phyloP scores from a whole-genome alignment of 176 grass and related monocot species.

The Paspalum notatum region DNA sequence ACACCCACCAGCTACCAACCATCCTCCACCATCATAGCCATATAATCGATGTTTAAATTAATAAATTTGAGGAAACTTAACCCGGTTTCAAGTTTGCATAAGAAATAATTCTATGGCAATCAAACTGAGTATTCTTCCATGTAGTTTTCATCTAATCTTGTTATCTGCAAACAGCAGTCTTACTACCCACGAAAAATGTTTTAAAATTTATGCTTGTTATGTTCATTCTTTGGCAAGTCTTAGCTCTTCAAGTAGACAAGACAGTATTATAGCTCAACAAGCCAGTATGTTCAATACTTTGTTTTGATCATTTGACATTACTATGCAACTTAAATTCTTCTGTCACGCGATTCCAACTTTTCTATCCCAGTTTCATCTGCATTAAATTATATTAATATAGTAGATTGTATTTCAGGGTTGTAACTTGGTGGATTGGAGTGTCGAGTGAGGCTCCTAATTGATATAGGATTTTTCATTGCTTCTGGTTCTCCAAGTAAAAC shows the following conservation, averaged over 20 bases:
- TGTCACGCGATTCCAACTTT: background rate
- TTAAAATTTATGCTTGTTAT: background rate
- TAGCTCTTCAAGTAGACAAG: conserved; percentile 9
- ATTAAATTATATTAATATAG: background rate
- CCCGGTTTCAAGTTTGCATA: too few relatives aligned
- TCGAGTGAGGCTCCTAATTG: background rate
- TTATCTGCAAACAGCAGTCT: too few relatives aligned
- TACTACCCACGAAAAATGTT: background rate
- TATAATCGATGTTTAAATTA: too few relatives aligned
- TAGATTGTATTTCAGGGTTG: background rate
- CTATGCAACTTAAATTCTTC: background rate
- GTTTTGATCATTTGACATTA: background rate
- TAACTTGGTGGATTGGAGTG: background rate
- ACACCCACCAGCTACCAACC: too few relatives aligned
- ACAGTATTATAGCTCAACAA: background rate
- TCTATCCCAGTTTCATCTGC: background rate
- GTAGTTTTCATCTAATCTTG: too few relatives aligned
- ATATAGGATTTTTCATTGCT: background rate
- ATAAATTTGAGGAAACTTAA: too few relatives aligned
- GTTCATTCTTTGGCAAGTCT: conserved; percentile 11
- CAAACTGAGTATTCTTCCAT: too few relatives aligned
- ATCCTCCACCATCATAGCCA: too few relatives aligned
- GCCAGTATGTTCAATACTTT: background rate
- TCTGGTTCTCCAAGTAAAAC: background rate
- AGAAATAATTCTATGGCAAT: too few relatives aligned